A percentile compares a stretch with the other conserved stretches of the same genome.
phyloP scores from a whole-genome alignment of 108 stramenopile genomes.

The Chaetoceros tenuissimus region DNA sequence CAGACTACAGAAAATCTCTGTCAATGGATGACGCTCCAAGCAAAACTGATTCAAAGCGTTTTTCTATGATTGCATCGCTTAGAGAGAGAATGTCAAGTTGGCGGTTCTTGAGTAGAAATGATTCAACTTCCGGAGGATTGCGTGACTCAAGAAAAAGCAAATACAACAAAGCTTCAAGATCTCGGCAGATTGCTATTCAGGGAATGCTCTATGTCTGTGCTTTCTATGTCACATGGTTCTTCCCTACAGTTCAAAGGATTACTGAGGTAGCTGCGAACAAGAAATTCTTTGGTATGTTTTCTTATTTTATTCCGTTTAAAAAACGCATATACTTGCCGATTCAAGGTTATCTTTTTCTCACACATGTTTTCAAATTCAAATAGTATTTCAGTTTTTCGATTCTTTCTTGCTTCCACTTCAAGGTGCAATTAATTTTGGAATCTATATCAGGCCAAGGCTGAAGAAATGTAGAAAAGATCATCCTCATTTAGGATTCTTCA shows the following conservation, averaged over 20 bases:
- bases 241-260: neutral
- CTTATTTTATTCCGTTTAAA: too few relatives aligned
- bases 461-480: neutral
- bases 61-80: too few relatives aligned
- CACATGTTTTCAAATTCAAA: too few relatives aligned
- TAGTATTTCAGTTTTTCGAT: constrained; percentile 5
- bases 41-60: too few relatives aligned
- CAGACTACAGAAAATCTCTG: too few relatives aligned
- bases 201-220: neutral
- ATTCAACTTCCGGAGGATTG: too few relatives aligned
- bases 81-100: too few relatives aligned
- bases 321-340: too few relatives aligned
- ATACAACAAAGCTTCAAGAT: neutral
- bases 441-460: constrained; percentile 27
- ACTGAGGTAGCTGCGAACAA: neutral
- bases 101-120: too few relatives aligned
- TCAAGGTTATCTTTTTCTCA: too few relatives aligned
- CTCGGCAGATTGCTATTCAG: neutral
- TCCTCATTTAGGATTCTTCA: neutral
- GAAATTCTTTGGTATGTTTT: neutral
- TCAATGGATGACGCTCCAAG: too few relatives aligned
- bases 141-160: too few relatives aligned
- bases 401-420: constrained; percentile 22
- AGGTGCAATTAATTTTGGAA: constrained; percentile 34
- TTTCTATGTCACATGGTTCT: neutral